phyloP scores from a whole-genome alignment of 176 grass and related monocot species.

The Otatea glauca region DNA sequence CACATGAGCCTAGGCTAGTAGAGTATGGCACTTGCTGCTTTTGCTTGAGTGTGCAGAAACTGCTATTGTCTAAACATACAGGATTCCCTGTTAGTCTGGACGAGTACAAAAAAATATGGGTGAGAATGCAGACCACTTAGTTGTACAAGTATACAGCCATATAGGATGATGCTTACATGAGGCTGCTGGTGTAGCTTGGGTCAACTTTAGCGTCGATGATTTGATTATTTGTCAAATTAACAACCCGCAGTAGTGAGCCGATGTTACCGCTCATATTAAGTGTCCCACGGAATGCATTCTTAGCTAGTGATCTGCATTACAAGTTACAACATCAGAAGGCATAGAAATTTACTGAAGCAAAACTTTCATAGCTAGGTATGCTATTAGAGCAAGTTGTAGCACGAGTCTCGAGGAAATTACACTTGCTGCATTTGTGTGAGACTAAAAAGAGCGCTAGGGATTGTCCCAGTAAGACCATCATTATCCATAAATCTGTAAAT shows the following conservation, averaged over 20 bases:
- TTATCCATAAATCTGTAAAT: constrained; percentile 57
- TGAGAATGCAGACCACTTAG: constrained; percentile 8
- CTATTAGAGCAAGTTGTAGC: constrained; percentile 13
- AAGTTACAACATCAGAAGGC: constrained; percentile 9
- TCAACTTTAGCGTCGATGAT: not conserved
- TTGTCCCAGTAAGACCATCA: constrained; percentile 51
- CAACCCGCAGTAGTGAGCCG: constrained; percentile 49
- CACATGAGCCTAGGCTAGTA: constrained; percentile 44
- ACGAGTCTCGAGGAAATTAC: constrained; percentile 49
- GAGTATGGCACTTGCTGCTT: constrained; percentile 45
- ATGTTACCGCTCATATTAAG: constrained; percentile 48
- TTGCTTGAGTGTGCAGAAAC: constrained; percentile 29
- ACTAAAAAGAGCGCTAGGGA: constrained; percentile 59
- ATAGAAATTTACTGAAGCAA: constrained; percentile 19
- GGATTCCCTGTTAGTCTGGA: constrained; percentile 61
- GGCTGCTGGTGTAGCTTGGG: constrained; percentile 40
- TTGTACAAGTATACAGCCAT: not conserved
- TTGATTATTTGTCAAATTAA: constrained; percentile 64
- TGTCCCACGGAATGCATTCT: constrained; percentile 45
- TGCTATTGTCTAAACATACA: constrained; percentile 32
- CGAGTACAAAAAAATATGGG: constrained; percentile 3
- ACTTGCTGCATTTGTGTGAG: constrained; percentile 62
- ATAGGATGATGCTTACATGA: constrained; percentile 56
- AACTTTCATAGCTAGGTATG: constrained; percentile 12
- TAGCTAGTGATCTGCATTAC: constrained; percentile 57